phyloP scores from a whole-genome alignment of 2,329 filamentous ascomycete species.

The Fusarium albosuccineum region DNA sequence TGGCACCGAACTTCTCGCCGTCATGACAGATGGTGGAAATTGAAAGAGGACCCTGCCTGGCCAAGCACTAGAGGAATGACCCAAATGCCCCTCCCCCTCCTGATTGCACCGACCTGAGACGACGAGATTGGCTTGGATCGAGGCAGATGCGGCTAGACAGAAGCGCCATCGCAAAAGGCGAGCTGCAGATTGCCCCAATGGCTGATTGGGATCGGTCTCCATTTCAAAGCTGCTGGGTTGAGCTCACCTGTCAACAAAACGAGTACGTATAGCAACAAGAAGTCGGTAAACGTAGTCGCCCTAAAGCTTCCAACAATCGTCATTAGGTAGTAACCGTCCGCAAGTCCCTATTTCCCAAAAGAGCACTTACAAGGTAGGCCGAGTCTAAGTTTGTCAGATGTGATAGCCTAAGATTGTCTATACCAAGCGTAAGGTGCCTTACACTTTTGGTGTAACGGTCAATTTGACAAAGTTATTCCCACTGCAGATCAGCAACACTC shows the following conservation, averaged over 20 bases:
- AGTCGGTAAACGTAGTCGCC: neutral
- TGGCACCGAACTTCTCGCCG: constrained; percentile 9
- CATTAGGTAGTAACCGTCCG: constrained; percentile 11
- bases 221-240: constrained; percentile 3
- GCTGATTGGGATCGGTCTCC: constrained; percentile 32
- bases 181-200: constrained; percentile 37
- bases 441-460: no score
- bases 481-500: neutral
- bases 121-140: constrained; percentile 43
- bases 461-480: no score
- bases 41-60: constrained; percentile 8
- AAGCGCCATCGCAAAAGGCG: constrained; percentile 40
- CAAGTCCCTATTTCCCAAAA: constrained; percentile 12
- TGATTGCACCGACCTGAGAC: constrained; percentile 40
- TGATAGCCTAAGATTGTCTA: no score
- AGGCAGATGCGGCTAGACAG: constrained; percentile 44
- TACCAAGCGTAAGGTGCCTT: no score
- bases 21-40: constrained; percentile 25
- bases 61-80: constrained; percentile 16
- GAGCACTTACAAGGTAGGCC: neutral
- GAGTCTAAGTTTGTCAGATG: no score
- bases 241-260: constrained; percentile 15
- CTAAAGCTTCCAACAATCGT: constrained; percentile 23
- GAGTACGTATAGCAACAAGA: constrained; percentile 2
- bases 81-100: constrained; percentile 36